phyloP scores from a whole-genome alignment of 2,329 filamentous ascomycete genomes.

The Mycogone perniciosa region DNA sequence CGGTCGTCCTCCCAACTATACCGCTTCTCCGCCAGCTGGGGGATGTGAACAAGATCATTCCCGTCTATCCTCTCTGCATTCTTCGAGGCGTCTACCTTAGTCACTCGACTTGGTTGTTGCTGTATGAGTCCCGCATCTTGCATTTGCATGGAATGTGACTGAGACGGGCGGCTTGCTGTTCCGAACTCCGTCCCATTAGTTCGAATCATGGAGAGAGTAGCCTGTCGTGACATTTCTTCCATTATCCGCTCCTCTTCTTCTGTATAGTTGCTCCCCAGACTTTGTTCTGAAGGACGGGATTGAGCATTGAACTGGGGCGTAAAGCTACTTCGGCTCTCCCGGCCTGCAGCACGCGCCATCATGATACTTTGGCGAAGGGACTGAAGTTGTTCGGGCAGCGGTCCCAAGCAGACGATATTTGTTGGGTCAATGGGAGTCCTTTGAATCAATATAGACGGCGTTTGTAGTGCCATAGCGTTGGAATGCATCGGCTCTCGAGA shows the following conservation, averaged over 20 bases:
- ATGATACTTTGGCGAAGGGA: slow-evolving; percentile 18
- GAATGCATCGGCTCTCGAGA: background rate
- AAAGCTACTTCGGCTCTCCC: slow-evolving; percentile 7
- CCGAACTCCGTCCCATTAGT: background rate
- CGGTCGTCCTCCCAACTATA: slow-evolving; percentile 46
- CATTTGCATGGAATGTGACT: background rate
- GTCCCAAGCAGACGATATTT: slow-evolving; percentile 49
- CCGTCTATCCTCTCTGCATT: slow-evolving; percentile 40
- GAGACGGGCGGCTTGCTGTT: background rate
- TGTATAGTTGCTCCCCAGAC: slow-evolving; percentile 52
- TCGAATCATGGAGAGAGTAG: slow-evolving; percentile 13
- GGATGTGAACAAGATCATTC: slow-evolving; percentile 44
- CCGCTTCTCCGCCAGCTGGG: slow-evolving; percentile 42
- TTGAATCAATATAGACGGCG: slow-evolving; percentile 29
- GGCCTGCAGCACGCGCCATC: slow-evolving; percentile 9
- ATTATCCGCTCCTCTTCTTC: slow-evolving; percentile 42
- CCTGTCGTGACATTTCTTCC: slow-evolving; percentile 23
- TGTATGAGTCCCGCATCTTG: slow-evolving; percentile 9
- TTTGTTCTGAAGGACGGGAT: slow-evolving; percentile 24
- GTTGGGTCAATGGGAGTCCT: slow-evolving; percentile 46
- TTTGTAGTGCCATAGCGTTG: background rate
- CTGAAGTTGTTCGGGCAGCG: slow-evolving; percentile 43
- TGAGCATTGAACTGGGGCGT: slow-evolving; percentile 7
- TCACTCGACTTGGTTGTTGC: background rate
- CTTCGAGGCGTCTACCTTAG: slow-evolving; percentile 15